Conservation (phyloP, 164 flowering plant genomes). For the Berberis thunbergii region DNA sequence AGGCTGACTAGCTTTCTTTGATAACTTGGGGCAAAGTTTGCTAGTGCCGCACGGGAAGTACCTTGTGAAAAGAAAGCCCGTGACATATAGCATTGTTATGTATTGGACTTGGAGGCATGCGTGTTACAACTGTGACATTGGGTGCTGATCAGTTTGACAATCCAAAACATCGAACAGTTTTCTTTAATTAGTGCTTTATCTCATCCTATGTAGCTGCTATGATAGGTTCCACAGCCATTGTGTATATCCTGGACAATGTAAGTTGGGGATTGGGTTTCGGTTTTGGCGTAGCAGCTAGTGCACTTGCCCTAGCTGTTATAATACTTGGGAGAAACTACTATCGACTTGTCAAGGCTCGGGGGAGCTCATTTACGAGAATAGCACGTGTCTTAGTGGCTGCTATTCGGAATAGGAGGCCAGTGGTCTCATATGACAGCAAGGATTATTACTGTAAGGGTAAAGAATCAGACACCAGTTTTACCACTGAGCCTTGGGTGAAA, state of each 20-base stretch:
- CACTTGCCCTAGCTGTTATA: background rate
- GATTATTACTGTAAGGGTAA: background rate
- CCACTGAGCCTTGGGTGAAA: too few species aligned
- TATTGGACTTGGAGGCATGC: background rate
- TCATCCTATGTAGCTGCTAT: background rate
- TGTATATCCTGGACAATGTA: conserved; percentile 1
- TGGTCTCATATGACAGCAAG: background rate
- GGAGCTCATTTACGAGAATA: background rate
- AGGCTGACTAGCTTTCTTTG: too few species aligned
- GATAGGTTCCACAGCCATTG: background rate
- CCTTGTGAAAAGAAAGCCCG: too few species aligned
- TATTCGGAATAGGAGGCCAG: background rate
- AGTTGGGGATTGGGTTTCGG: conserved; percentile 2
- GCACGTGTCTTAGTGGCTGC: background rate
- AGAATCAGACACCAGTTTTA: too few species aligned
- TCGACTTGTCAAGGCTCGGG: background rate
- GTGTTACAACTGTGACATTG: conserved; percentile 1
- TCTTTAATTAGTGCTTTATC: conserved; percentile 1
- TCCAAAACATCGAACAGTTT: background rate
- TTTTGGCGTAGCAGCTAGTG: background rate
- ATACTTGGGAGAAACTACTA: background rate
- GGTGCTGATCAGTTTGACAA: conserved; percentile 5
- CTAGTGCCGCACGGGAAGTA: too few species aligned
- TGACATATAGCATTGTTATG: background rate
- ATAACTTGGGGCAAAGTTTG: too few species aligned